Conservation (phyloP, 805 yeast species). For the Kodamaea restingae region DNA sequence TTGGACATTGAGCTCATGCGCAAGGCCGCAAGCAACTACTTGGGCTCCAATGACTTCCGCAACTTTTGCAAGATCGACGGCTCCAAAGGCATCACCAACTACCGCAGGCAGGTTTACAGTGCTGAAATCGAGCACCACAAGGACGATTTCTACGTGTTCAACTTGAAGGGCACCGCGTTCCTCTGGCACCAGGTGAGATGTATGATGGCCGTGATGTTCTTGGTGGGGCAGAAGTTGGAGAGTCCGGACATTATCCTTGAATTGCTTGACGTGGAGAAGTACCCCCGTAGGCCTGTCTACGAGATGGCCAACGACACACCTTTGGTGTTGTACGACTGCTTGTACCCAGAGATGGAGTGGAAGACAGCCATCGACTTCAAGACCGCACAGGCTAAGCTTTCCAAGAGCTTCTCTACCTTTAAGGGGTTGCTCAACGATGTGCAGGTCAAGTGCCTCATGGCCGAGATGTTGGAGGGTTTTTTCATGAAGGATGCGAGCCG, state of each 20-base stretch:
- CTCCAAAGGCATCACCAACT: conserved; percentile 84
- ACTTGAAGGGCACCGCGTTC: conserved; percentile 83
- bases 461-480: conserved; percentile 44
- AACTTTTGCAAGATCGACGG: conserved; percentile 95
- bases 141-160: conserved; percentile 60
- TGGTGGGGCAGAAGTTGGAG: conserved; percentile 79
- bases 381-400: conserved; percentile 27
- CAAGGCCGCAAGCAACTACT: conserved; percentile 55
- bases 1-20: conserved; percentile 67
- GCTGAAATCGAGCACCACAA: conserved; percentile 43
- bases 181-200: conserved; percentile 98
- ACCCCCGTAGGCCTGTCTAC: conserved; percentile 71
- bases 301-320: conserved; percentile 92
- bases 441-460: conserved; percentile 52
- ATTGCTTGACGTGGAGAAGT: conserved; percentile 52
- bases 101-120: conserved; percentile 55
- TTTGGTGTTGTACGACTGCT: conserved; percentile 80
- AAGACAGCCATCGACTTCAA: conserved; percentile 24
- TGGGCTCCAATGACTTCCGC: conserved; percentile 85
- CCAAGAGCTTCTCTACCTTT: conserved; percentile 41
- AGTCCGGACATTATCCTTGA: conserved; percentile 50
- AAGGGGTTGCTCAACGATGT: conserved; percentile 53
- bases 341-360: conserved; percentile 73
- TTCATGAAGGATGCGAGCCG: conserved; percentile 19
- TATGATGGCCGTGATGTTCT: conserved; percentile 79